Evolutionary conservation across 306 rosid genomes (phyloP).

Genomic region (Adenanthera pavonina): DNA sequence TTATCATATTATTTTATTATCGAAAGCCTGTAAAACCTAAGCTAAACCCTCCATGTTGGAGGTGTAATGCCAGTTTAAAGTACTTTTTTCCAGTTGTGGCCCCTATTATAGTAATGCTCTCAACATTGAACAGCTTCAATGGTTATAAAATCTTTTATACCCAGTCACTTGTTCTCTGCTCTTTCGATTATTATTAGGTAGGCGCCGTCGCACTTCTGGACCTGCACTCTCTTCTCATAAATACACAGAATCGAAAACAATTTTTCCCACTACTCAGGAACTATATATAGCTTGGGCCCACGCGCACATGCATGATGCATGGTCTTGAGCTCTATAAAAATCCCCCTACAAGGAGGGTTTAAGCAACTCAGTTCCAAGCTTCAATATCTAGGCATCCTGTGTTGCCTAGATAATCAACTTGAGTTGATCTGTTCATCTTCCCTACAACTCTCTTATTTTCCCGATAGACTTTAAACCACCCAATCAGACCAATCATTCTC

Average conservation of each 20-base stretch:
- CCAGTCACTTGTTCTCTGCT: neutral
- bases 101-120: neutral
- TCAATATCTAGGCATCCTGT: neutral
- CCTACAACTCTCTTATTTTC: neutral
- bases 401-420: neutral
- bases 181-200: constrained; percentile 26
- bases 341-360: neutral
- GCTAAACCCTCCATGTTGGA: constrained; percentile 24
- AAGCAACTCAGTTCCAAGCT: constrained; percentile 28
- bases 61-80: constrained; percentile 10
- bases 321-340: constrained; percentile 41
- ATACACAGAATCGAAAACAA: neutral
- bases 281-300: neutral
- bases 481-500: neutral
- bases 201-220: constrained; percentile 31
- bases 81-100: constrained; percentile 26
- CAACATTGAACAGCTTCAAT: constrained; percentile 18
- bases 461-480: neutral
- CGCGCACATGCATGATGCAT: neutral
- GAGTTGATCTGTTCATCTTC: neutral
- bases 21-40: constrained; percentile 14
- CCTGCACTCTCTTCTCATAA: neutral
- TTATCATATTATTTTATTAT: neutral
- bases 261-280: constrained; percentile 21
- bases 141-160: constrained; percentile 1